Evolutionary conservation across 2,329 filamentous ascomycete genomes (phyloP).

Genomic region (Cordyceps fumosorosea): DNA sequence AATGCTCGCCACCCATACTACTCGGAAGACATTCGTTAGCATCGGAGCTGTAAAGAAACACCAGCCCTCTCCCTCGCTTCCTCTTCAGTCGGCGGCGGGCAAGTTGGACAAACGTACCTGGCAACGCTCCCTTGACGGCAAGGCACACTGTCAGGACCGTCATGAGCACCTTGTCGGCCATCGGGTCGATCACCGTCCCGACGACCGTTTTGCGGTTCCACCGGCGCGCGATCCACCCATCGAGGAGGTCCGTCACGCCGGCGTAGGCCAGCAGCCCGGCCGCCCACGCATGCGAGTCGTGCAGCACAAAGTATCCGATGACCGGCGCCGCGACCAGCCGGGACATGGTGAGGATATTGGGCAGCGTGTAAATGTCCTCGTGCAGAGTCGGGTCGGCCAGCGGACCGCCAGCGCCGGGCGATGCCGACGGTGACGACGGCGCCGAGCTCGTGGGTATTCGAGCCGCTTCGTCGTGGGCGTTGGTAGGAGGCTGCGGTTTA

Average conservation of each 20-base stretch:
- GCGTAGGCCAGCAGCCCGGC: slow-evolving; percentile 87
- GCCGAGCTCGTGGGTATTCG: not conserved
- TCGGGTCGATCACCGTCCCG: slow-evolving; percentile 88
- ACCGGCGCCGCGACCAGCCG: slow-evolving; percentile 76
- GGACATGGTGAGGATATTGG: slow-evolving; percentile 85
- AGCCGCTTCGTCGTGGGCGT: not conserved
- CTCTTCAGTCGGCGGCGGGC: too few relatives aligned
- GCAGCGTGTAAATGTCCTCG: slow-evolving; percentile 96
- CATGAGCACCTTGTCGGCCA: slow-evolving; percentile 97
- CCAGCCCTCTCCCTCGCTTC: too few relatives aligned
- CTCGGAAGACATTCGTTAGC: not conserved
- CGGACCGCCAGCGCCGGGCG: not conserved
- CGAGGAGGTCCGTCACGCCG: slow-evolving; percentile 82
- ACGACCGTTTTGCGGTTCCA: slow-evolving; percentile 91
- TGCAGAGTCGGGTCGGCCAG: slow-evolving; percentile 32
- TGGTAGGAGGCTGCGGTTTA: not conserved
- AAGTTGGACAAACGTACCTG: slow-evolving; percentile 46
- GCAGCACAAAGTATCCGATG: slow-evolving; percentile 81
- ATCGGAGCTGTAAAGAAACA: not conserved
- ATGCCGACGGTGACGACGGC: not conserved
- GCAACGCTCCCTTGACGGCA: slow-evolving; percentile 74
- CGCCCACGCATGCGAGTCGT: slow-evolving; percentile 73
- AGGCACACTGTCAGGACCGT: slow-evolving; percentile 82
- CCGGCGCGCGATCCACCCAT: slow-evolving; percentile 85
- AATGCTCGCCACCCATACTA: slow-evolving; percentile 80